Evolutionary conservation across 768 basidiomycete species (phyloP).

Genomic region (Mycena vulgaris): DNA sequence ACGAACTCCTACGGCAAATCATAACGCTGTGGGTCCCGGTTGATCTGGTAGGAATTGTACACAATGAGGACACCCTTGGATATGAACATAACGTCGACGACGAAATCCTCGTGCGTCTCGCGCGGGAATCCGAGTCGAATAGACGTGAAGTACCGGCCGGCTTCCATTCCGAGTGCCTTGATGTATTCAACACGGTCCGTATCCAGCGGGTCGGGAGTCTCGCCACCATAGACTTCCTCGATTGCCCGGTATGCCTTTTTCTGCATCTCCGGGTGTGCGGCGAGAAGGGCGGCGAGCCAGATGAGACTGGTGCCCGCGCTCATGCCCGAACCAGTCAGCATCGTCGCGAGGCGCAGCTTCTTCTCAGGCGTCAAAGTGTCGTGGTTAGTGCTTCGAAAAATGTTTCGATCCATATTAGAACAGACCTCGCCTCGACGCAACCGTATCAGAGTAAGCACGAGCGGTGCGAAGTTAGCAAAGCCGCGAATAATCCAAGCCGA

Average conservation of each 20-base stretch:
- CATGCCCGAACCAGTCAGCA: slow-evolving; percentile 26
- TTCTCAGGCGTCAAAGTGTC: slow-evolving; percentile 19
- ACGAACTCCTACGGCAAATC: slow-evolving; percentile 26
- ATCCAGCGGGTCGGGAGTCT: slow-evolving; percentile 22
- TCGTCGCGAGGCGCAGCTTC: slow-evolving; percentile 28
- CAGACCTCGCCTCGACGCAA: too few species aligned
- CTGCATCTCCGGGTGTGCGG: slow-evolving; percentile 31
- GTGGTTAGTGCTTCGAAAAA: slow-evolving; percentile 13
- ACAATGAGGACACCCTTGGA: slow-evolving; percentile 26
- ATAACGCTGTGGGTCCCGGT: slow-evolving; percentile 31
- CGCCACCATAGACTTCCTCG: slow-evolving; percentile 26
- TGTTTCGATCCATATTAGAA: too few species aligned
- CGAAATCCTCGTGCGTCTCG: slow-evolving; percentile 27
- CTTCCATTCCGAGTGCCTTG: slow-evolving; percentile 29
- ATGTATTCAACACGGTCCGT: slow-evolving; percentile 32
- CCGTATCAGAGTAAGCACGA: too few species aligned
- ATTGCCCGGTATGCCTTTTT: slow-evolving; percentile 23
- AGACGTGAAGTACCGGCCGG: slow-evolving; percentile 23
- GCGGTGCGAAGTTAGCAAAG: too few species aligned
- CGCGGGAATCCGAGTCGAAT: slow-evolving; percentile 30
- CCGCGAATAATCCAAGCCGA: too few species aligned
- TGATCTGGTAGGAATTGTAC: slow-evolving; percentile 33
- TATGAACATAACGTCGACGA: slow-evolving; percentile 24
- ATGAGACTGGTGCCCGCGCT: slow-evolving; percentile 1
- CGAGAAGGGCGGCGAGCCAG: slow-evolving; percentile 21